Base-by-base conservation (phyloP, 2,329 filamentous ascomycete species). In the Neurospora sp. region DNA sequence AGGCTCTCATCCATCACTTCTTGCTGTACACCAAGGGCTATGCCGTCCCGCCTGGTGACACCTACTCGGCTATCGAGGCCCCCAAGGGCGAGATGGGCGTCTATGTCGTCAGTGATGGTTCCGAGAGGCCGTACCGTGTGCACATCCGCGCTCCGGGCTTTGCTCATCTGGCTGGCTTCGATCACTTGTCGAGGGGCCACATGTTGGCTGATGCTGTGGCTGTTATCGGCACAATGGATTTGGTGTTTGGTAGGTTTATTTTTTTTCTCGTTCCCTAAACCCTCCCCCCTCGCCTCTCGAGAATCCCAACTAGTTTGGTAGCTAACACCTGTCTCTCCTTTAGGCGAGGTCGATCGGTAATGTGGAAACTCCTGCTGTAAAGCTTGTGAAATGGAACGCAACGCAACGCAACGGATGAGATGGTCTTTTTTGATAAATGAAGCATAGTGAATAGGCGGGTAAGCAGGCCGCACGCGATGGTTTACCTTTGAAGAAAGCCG, bases 41-140 rank as follows among this genome's bases (percentile, higher is more conserved):
- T 82, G 88, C 93, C 66, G 96, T 99, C 4, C 96, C 96, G 62
- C 96, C 96, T 8, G 96, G 96, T 73, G 96, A 99, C 86, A 99
- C 96, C 6, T 99, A 99, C 86, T 94, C 91, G 66, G 95, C 91
- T 73, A 99, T 99, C 74, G 96, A 99, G 86, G 96, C 96, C n/a
- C 96, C 96, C 72, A 99, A 99, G 90, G 96, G 96, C 77, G 96
- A 99, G 85, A 99, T 99, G 96, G 96, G 91, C 80, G 96, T 99
- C 66, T 99, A 91, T 80, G 84, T 99, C 68, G 96, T 99, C 78
- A 97, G 92, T 79, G 96, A 99, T 79, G 96, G 96, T 73, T 96
- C 90, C 79, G 96, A 99, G 87, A 87, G 96, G 78, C 96, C 96
- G 66, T 99, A 99, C 85, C 88, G 96, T 78, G 97, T 96, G 83